A percentile compares a stretch with the other conserved stretches of the same genome.
phyloP scores from a whole-genome alignment of 371 early-diverging fungal genomes.

The Phascolomyces articulosus region DNA sequence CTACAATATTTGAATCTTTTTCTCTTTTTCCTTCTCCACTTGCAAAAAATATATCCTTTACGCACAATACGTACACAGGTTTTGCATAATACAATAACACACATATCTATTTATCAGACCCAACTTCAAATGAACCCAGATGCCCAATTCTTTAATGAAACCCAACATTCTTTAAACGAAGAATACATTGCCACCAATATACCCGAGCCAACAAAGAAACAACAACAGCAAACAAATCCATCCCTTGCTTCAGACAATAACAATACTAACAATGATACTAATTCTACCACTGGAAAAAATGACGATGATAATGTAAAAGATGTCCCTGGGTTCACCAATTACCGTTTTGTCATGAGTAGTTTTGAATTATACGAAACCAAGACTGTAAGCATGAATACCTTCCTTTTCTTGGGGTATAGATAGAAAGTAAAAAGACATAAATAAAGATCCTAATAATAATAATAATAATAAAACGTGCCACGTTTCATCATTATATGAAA shows the following conservation, averaged over 20 bases:
- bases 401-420: too few relatives aligned
- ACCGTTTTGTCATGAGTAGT: slow-evolving; percentile 55
- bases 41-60: too few relatives aligned
- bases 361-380: slow-evolving; percentile 88
- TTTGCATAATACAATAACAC: too few relatives aligned
- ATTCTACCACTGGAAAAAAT: neutral
- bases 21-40: too few relatives aligned
- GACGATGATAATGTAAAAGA: slow-evolving; percentile 9
- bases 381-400: slow-evolving; percentile 55
- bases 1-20: too few relatives aligned
- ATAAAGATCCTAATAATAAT: too few relatives aligned
- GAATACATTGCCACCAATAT: neutral
- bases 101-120: neutral
- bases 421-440: too few relatives aligned
- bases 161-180: slow-evolving; percentile 12
- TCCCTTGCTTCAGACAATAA: neutral
- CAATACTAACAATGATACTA: neutral
- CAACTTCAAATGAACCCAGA: slow-evolving; percentile 16
- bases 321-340: slow-evolving; percentile 26
- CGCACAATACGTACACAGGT: too few relatives aligned
- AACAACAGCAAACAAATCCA: neutral
- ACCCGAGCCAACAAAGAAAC: slow-evolving; percentile 3
- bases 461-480: too few relatives aligned
- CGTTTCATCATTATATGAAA: too few relatives aligned
- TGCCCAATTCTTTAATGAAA: slow-evolving; percentile 19